Percentiles rank a stretch among this genome's conserved stretches.
These are phyloP conservation scores for Myochromella boudieri DNA, from an alignment of 768 basidiomycete genomes.

Conservation along the genomic window DNA sequence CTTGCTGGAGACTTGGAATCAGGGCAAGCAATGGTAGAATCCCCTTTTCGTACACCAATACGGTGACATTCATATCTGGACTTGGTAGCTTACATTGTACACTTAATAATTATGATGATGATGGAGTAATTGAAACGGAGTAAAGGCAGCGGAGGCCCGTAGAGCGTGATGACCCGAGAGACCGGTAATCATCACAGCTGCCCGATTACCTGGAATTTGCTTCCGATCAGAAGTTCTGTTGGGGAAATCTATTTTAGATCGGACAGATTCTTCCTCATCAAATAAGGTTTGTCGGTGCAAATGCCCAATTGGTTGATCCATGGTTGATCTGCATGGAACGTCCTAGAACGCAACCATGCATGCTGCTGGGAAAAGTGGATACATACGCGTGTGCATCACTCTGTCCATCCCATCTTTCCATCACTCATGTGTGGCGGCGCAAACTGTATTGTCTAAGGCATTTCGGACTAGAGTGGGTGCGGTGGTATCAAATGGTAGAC, in stretches of 20 bases:
- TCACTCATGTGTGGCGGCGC: background rate
- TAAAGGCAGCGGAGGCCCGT: background rate
- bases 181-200: constrained; percentile 14
- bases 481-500: constrained; percentile 17
- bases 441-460: constrained; percentile 5
- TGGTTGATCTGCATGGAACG: constrained; percentile 20
- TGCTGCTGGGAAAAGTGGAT: constrained; percentile 12
- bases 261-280: constrained; percentile 13
- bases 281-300: constrained; percentile 15
- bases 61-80: constrained; percentile 14
- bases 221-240: constrained; percentile 47
- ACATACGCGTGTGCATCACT: background rate
- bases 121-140: background rate
- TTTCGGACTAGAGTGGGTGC: background rate
- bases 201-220: constrained; percentile 18
- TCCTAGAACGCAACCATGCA: constrained; percentile 4
- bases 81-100: constrained; percentile 17
- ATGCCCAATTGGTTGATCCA: constrained; percentile 11
- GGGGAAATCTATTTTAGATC: constrained; percentile 31
- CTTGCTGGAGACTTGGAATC: constrained; percentile 31
- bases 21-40: constrained; percentile 48
- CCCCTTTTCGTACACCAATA: constrained; percentile 35
- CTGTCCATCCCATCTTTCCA: no score
- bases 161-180: constrained; percentile 6
- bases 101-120: constrained; percentile 10